Percentiles rank a stretch among this genome's conserved stretches.
These are phyloP conservation scores for Neospermospora avenae DNA, from an alignment of 2,329 filamentous ascomycete genomes.

Conservation along the genomic window DNA sequence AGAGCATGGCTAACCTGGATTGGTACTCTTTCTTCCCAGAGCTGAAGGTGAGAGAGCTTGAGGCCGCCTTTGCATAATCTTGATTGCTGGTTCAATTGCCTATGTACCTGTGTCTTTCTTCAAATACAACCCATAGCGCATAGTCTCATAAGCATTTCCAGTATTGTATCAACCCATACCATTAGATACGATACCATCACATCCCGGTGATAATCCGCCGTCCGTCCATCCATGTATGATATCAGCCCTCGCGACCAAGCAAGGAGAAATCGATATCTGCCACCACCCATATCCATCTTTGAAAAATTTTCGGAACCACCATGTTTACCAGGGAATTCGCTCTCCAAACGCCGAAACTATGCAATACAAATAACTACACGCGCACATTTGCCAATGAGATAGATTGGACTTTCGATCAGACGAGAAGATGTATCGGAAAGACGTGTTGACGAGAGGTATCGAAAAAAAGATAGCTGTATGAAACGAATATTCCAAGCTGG, in stretches of 20 bases:
- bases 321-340: not conserved
- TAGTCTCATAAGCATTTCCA: not conserved
- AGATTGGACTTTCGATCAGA: not conserved
- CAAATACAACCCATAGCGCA: not conserved
- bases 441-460: not conserved
- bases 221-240: not conserved
- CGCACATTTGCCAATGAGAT: not conserved
- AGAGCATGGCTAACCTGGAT: too few species aligned
- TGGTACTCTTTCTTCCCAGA: not conserved
- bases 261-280: not conserved
- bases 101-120: not conserved
- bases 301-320: not conserved
- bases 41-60: not conserved
- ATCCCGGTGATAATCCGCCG: not conserved
- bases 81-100: not conserved
- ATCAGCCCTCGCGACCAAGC: not conserved
- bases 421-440: not conserved
- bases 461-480: not conserved
- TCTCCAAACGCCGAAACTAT: conserved; percentile 11
- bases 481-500: not conserved
- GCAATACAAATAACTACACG: conserved; percentile 6
- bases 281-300: not conserved
- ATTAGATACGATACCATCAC: not conserved
- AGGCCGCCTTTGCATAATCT: not conserved
- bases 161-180: not conserved